Conservation (phyloP, 2,329 filamentous ascomycete genomes). For the Neospermospora avenae region DNA sequence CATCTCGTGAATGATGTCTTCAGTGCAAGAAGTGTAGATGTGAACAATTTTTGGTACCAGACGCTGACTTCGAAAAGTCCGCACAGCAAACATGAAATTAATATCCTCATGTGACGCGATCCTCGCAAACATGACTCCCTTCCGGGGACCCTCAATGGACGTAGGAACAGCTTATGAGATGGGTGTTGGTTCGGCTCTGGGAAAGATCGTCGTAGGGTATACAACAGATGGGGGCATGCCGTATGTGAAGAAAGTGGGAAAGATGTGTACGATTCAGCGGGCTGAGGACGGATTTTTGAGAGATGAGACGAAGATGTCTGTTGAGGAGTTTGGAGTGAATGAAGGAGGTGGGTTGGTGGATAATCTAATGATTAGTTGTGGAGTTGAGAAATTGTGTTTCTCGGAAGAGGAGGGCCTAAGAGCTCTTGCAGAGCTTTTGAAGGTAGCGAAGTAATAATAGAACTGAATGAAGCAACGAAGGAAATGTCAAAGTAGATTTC, state of each 20-base stretch:
- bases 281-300: constrained; percentile 24
- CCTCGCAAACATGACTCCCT: constrained; percentile 28
- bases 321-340: constrained; percentile 45
- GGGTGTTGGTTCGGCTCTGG: constrained; percentile 26
- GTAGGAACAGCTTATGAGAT: constrained; percentile 30
- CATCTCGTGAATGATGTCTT: too few relatives aligned
- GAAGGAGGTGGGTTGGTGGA: constrained; percentile 39
- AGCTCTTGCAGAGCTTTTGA: constrained; percentile 16
- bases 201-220: constrained; percentile 27
- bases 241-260: constrained; percentile 21
- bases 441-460: not conserved
- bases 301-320: constrained; percentile 28
- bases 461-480: not conserved
- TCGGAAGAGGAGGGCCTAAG: constrained; percentile 25
- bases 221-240: constrained; percentile 12
- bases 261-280: constrained; percentile 12
- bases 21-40: too few relatives aligned
- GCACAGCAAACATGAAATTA: constrained; percentile 26
- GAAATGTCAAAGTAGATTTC: not conserved
- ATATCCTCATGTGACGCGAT: constrained; percentile 24
- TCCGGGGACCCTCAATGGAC: constrained; percentile 28
- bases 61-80: constrained; percentile 1
- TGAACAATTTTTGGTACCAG: too few relatives aligned
- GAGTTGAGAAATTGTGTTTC: constrained; percentile 20
- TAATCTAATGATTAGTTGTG: constrained; percentile 29